Conservation (phyloP, 805 yeast genomes). For the Brettanomyces sp. region DNA sequence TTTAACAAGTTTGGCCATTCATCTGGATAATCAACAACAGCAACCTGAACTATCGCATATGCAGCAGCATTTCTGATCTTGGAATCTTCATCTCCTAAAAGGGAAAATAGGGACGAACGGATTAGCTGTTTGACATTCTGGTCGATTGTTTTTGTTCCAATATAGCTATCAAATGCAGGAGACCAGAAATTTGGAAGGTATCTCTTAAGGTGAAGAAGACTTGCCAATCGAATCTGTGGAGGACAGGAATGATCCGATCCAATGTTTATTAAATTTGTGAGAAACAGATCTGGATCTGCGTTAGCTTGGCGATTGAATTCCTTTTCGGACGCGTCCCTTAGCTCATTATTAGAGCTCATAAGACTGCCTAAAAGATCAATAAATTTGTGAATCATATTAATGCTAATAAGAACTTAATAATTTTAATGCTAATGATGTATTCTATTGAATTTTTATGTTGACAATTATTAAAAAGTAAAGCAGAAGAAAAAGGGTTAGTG, state of each 20-base stretch:
- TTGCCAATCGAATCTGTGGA: constrained; percentile 44
- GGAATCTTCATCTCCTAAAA: constrained; percentile 40
- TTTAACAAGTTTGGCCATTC: constrained; percentile 78
- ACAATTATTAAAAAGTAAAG: too few species aligned
- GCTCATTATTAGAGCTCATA: constrained; percentile 35
- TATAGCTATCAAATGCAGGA: constrained; percentile 66
- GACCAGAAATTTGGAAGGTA: constrained; percentile 74
- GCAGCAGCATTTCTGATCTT: constrained; percentile 61
- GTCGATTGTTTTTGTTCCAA: constrained; percentile 44
- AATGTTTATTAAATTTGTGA: constrained; percentile 33
- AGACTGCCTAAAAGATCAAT: constrained; percentile 1
- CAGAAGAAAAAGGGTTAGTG: too few species aligned
- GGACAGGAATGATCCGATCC: constrained; percentile 25
- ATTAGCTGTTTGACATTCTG: constrained; percentile 42
- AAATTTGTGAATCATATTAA: background rate
- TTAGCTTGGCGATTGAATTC: constrained; percentile 34
- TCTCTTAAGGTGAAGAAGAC: constrained; percentile 57
- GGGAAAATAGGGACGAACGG: constrained; percentile 39
- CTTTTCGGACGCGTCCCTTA: constrained; percentile 45
- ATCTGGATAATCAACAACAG: constrained; percentile 88
- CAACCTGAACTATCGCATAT: constrained; percentile 72
- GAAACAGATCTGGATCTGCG: constrained; percentile 39
- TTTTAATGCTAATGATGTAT: too few species aligned
- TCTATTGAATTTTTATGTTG: too few species aligned
- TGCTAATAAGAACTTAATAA: too few species aligned